phyloP scores from a whole-genome alignment of 2,329 filamentous ascomycete genomes.

The Colletotrichum viniferum region DNA sequence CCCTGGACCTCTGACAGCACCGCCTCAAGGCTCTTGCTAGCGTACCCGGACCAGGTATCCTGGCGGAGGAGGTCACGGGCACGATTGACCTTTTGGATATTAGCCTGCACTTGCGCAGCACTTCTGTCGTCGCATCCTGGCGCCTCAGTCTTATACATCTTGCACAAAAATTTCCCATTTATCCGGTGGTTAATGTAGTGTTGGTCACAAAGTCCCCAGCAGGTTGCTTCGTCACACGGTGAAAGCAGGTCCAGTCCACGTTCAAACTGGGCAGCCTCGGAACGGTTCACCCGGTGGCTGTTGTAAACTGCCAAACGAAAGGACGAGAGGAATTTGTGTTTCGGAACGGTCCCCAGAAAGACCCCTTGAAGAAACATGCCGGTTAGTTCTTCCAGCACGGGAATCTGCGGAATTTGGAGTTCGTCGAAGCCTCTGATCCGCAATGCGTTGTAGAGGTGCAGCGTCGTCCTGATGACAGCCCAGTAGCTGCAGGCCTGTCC shows the following conservation, averaged over 20 bases:
- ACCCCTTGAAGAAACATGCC: not conserved
- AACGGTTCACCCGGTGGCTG: rapidly evolving
- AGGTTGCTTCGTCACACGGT: not conserved
- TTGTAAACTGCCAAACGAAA: not conserved
- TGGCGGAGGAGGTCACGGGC: not conserved
- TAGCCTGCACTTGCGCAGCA: not conserved
- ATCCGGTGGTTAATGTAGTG: not conserved
- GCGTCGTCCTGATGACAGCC: not conserved
- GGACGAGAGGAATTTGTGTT: rapidly evolving
- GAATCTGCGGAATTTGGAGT: not conserved
- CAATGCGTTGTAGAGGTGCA: not conserved
- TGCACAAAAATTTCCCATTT: rapidly evolving
- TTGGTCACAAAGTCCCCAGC: not conserved
- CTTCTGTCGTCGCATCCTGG: rapidly evolving
- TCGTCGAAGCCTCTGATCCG: not conserved
- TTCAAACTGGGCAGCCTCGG: rapidly evolving
- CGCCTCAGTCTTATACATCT: not conserved
- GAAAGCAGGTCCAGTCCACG: not conserved
- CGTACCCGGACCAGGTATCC: not conserved
- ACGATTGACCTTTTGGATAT: rapidly evolving
- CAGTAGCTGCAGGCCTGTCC: not conserved
- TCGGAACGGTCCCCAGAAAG: not conserved
- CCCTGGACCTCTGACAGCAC: not conserved
- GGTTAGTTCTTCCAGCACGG: not conserved
- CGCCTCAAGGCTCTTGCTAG: not conserved